Evolutionary conservation across 176 grass and related monocot genomes (phyloP).

Genomic region (Musa schizocarpa): DNA sequence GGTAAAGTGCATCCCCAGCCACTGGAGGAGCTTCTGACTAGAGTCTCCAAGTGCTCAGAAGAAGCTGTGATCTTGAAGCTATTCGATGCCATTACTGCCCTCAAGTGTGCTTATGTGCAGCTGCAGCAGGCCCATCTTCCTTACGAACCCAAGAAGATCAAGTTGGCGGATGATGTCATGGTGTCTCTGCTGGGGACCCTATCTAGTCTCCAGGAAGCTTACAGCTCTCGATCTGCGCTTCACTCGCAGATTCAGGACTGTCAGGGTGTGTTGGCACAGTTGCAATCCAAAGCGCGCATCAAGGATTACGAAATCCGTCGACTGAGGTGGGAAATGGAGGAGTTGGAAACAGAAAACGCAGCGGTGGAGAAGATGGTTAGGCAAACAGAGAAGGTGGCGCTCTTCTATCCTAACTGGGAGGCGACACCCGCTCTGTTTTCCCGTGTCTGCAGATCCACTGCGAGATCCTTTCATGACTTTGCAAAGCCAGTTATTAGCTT

Average conservation of each 20-base stretch:
- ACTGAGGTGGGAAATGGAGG: constrained; percentile 39
- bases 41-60: constrained; percentile 23
- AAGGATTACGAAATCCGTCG: constrained; percentile 52
- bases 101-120: constrained; percentile 63
- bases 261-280: constrained; percentile 34
- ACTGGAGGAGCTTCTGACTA: constrained; percentile 3
- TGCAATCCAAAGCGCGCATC: constrained; percentile 51
- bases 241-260: constrained; percentile 39
- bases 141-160: constrained; percentile 45
- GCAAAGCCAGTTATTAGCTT: constrained; percentile 40
- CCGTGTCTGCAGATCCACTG: constrained; percentile 30
- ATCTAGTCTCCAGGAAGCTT: constrained; percentile 41
- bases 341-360: constrained; percentile 34
- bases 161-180: constrained; percentile 31
- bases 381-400: constrained; percentile 1
- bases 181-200: constrained; percentile 41
- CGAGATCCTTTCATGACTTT: constrained; percentile 59
- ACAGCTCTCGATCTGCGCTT: constrained; percentile 30
- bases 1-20: constrained; percentile 44
- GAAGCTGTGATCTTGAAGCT: constrained; percentile 44
- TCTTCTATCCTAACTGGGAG: constrained; percentile 15
- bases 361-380: constrained; percentile 33
- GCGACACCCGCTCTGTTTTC: constrained; percentile 35
- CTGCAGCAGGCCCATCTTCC: constrained; percentile 53
- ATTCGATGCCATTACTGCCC: constrained; percentile 43